Evolutionary conservation across 179 eudicot species (phyloP).

Genomic region (Vitellaria paradoxa): DNA sequence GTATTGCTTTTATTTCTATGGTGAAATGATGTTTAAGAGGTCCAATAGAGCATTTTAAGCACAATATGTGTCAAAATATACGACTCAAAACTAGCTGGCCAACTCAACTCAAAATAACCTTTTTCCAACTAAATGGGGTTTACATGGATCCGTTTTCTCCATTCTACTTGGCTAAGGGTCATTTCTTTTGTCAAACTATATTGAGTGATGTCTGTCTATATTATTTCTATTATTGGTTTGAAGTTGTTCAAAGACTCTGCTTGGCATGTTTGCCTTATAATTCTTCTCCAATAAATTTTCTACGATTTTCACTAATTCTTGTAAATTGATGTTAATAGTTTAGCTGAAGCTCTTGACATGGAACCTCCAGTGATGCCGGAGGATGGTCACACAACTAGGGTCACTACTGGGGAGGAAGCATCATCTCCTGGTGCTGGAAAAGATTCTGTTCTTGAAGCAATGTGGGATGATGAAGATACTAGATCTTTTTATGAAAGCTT

Average conservation of each 20-base stretch:
- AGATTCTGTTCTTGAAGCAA: slow-evolving; percentile 73
- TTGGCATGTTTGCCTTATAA: not conserved
- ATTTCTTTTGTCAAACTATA: no score
- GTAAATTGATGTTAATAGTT: slow-evolving; percentile 35
- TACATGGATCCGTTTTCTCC: no score
- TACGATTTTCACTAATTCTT: not conserved
- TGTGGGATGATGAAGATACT: slow-evolving; percentile 99
- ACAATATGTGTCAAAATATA: no score
- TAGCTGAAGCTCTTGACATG: slow-evolving; percentile 98
- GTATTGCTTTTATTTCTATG: no score
- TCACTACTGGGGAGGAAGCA: slow-evolving; percentile 78
- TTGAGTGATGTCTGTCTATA: no score
- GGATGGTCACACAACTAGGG: slow-evolving; percentile 94
- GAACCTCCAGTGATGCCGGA: slow-evolving; percentile 96
- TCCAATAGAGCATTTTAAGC: no score
- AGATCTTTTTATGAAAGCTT: slow-evolving; percentile 90
- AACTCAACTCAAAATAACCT: no score
- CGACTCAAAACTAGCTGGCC: no score
- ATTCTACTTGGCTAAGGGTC: no score
- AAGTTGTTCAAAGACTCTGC: not conserved
- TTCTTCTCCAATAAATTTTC: slow-evolving; percentile 10
- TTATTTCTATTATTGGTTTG: not conserved
- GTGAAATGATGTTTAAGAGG: no score
- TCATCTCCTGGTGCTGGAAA: slow-evolving; percentile 61
- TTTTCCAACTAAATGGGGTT: no score